A percentile compares a stretch with the other conserved stretches of the same genome.
phyloP scores from a whole-genome alignment of 208 protist species.

The Trypanosoma avium region DNA sequence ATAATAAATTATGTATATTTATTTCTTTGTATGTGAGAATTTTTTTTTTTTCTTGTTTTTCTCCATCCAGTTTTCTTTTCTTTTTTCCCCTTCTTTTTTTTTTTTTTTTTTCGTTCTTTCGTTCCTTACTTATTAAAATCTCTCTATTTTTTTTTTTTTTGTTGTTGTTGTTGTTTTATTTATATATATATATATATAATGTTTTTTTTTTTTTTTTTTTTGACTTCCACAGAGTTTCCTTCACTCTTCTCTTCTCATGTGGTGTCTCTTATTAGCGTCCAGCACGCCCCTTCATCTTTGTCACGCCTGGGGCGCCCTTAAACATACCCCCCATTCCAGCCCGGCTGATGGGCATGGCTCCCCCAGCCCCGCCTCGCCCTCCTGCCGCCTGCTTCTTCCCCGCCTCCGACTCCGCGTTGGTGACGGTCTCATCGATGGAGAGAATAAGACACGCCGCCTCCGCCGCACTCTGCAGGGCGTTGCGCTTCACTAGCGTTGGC shows the following conservation, averaged over 20 bases:
- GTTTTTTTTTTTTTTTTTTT: constrained; percentile 1
- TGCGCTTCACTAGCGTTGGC: constrained; percentile 98
- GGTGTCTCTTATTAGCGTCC: constrained; percentile 34
- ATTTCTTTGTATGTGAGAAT: background rate
- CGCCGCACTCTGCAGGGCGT: constrained; percentile 98
- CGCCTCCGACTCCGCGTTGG: constrained; percentile 91
- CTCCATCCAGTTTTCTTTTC: background rate
- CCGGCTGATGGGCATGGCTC: constrained; percentile 86
- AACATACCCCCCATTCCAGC: constrained; percentile 93
- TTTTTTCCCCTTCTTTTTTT: background rate
- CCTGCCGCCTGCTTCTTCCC: constrained; percentile 85
- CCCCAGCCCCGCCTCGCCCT: constrained; percentile 50
- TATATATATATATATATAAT: no score
- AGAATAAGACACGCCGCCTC: constrained; percentile 99
- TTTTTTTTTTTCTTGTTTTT: background rate
- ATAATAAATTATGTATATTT: background rate
- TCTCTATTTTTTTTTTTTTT: no score
- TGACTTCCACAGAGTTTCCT: no score
- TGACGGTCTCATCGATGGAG: constrained; percentile 99
- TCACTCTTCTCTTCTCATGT: no score
- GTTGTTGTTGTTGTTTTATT: no score
- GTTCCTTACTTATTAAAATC: no score
- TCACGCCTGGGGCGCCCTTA: constrained; percentile 82
- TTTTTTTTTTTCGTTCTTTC: background rate
- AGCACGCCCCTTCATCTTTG: constrained; percentile 77